These are phyloP conservation scores for Gossypium rotundifolium DNA, from an alignment of 345 rosid species.

Conservation along the genomic window DNA sequence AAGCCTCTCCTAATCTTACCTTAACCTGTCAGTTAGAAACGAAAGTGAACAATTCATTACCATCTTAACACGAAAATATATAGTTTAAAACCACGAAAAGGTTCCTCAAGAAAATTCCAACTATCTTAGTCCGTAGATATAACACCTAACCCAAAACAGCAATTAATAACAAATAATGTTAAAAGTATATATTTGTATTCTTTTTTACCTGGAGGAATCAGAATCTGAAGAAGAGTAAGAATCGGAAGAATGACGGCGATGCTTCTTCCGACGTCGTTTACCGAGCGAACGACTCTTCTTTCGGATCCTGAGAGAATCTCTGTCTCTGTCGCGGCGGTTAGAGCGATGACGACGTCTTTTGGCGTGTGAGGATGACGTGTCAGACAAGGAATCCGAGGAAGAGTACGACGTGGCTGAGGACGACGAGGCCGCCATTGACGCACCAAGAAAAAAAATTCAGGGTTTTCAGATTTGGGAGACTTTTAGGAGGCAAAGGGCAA, in stretches of 20 bases:
- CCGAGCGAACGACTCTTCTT: slow-evolving; percentile 51
- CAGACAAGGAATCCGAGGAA: slow-evolving; percentile 43
- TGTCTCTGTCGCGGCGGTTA: slow-evolving; percentile 34
- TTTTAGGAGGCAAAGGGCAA: too few relatives aligned
- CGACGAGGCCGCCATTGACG: slow-evolving; percentile 64
- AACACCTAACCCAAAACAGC: not conserved
- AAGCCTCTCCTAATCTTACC: not conserved
- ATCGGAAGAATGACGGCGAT: slow-evolving; percentile 38
- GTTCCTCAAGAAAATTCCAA: not conserved
- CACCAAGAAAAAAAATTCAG: not conserved
- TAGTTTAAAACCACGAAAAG: not conserved
- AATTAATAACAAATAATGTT: not conserved
- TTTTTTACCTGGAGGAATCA: slow-evolving; percentile 54
- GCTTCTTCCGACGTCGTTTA: slow-evolving; percentile 62
- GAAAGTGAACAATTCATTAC: not conserved
- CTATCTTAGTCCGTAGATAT: not conserved
- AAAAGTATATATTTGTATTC: not conserved
- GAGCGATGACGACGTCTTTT: slow-evolving; percentile 45
- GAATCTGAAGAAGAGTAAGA: slow-evolving; percentile 41
- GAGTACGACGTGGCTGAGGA: slow-evolving; percentile 34
- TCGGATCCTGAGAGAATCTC: slow-evolving; percentile 63
- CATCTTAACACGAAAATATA: not conserved
- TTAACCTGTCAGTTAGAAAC: not conserved
- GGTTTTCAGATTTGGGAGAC: too few relatives aligned
- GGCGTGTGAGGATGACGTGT: slow-evolving; percentile 42